phyloP scores from a whole-genome alignment of 768 basidiomycete species.

The Ramaria sp. region DNA sequence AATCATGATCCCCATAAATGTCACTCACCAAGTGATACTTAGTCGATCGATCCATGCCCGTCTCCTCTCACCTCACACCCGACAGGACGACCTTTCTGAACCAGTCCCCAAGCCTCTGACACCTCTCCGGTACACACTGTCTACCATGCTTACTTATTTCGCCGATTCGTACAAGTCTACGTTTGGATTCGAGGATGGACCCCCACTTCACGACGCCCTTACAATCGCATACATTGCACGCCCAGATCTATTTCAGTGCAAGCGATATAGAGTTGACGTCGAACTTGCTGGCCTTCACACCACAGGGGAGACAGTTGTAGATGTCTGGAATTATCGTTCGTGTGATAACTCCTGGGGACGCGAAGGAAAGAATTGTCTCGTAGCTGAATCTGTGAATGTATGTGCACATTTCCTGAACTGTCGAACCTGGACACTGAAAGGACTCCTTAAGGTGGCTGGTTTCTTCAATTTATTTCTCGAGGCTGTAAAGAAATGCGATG shows the following conservation, averaged over 20 bases:
- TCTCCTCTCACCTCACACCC: constrained; percentile 34
- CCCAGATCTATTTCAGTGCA: constrained; percentile 53
- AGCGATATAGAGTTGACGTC: constrained; percentile 72
- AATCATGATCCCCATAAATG: constrained; percentile 77
- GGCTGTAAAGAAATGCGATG: constrained; percentile 47
- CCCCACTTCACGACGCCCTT: constrained; percentile 80
- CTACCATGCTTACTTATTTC: constrained; percentile 66
- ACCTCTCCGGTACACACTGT: constrained; percentile 59
- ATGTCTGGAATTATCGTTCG: constrained; percentile 52
- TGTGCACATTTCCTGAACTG: constrained; percentile 16
- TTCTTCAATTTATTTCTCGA: constrained; percentile 61
- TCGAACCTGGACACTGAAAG: constrained; percentile 4
- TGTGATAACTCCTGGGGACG: constrained; percentile 56
- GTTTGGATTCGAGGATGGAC: constrained; percentile 77
- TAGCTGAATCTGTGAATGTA: constrained; percentile 60
- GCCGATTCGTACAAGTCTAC: constrained; percentile 58
- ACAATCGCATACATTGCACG: constrained; percentile 65
- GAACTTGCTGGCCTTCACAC: constrained; percentile 59
- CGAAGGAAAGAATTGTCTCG: constrained; percentile 64
- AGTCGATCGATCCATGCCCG: constrained; percentile 38
- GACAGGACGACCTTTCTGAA: constrained; percentile 15
- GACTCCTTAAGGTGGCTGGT: constrained; percentile 34
- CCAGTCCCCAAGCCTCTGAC: constrained; percentile 21
- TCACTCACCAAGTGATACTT: constrained; percentile 79
- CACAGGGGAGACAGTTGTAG: constrained; percentile 71